Evolutionary conservation across 805 yeast species (phyloP).

Genomic region (Kazachstania martiniae): DNA sequence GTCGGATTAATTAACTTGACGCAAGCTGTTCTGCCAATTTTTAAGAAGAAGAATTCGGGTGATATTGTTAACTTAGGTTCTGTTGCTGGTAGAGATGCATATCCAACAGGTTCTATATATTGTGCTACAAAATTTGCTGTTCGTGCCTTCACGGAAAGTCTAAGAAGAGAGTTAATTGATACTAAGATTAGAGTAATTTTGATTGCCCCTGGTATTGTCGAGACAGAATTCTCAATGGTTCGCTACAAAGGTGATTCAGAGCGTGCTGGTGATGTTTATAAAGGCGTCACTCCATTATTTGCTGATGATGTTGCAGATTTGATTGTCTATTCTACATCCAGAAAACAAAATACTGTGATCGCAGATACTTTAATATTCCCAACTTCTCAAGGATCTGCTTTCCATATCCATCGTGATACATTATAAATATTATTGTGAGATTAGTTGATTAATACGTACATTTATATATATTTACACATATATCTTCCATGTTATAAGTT

Average conservation of each 20-base stretch:
- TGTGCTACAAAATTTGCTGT: conserved; percentile 70
- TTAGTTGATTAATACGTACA: neutral
- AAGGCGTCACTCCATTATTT: conserved; percentile 42
- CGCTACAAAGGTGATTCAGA: conserved; percentile 48
- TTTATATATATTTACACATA: neutral
- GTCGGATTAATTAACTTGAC: conserved; percentile 76
- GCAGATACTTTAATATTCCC: conserved; percentile 79
- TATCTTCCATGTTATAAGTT: no score
- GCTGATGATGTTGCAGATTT: conserved; percentile 54
- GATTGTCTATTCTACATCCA: conserved; percentile 46
- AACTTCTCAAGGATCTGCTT: conserved; percentile 72
- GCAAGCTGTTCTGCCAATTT: conserved; percentile 61
- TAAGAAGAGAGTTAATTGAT: conserved; percentile 64
- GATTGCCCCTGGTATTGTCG: conserved; percentile 61
- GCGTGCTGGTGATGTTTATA: conserved; percentile 45
- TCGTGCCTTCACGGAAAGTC: conserved; percentile 56
- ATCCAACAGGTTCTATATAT: conserved; percentile 70
- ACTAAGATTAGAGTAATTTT: conserved; percentile 59
- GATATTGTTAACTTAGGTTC: conserved; percentile 70
- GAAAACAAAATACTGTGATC: conserved; percentile 48
- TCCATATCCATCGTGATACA: conserved; percentile 49
- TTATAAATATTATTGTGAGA: no score
- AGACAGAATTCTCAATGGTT: conserved; percentile 53
- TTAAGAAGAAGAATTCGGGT: conserved; percentile 60
- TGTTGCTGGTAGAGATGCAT: conserved; percentile 69